Evolutionary conservation across 108 stramenopile genomes (phyloP), one percentile per base, ranked within the genome.

Genomic region (Conticribra weissflogii): DNA sequence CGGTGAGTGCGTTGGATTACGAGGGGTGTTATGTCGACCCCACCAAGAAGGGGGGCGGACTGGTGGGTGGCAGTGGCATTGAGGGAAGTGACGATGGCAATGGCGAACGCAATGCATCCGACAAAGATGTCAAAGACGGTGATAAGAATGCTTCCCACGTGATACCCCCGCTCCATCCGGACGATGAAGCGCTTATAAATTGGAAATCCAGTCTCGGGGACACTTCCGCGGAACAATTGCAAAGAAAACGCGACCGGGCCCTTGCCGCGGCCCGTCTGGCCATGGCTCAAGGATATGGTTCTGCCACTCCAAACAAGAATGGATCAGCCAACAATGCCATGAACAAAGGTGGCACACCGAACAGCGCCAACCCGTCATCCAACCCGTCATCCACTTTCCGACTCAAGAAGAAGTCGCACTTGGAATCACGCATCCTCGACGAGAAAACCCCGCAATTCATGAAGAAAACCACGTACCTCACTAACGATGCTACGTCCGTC

Each of bases 381-480:
- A 18, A 14, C 23, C 3, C 30, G 18, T 17, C 48, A 28, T 12
- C 33, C 3, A 0, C 55, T 15, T 59, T 76, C 58, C 25, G 32
- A 12, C 61, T 79, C 27, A 83, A 83, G 50, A 78, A 57, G 49
- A 86, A 84, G 74, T 82, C 87, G 72, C 77, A 76, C 14, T 82
- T 91, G 49, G 59, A 78, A 44, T 91, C 90, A 29, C 93, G 93
- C 57, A 88, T 95, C 14, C 59, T 95, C 59, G 78, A 95, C 56
- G 89, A 92, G 52, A 56, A 80, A 22, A 79, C 61, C 1, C 78
- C 83, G 0, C 86, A 85, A 53, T 92, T 86, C 79, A 95, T 95
- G 93, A 95, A 92, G 45, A 92, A 90, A 83, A 92, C 90, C 1
- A 95, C 91, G 9, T 95, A 95, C 54, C 72, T 95, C 22, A 85